A percentile compares a stretch with the other conserved stretches of the same genome.
These are phyloP conservation scores for Mycena latifolia DNA, from an alignment of 768 basidiomycete species.

Conservation along the genomic window DNA sequence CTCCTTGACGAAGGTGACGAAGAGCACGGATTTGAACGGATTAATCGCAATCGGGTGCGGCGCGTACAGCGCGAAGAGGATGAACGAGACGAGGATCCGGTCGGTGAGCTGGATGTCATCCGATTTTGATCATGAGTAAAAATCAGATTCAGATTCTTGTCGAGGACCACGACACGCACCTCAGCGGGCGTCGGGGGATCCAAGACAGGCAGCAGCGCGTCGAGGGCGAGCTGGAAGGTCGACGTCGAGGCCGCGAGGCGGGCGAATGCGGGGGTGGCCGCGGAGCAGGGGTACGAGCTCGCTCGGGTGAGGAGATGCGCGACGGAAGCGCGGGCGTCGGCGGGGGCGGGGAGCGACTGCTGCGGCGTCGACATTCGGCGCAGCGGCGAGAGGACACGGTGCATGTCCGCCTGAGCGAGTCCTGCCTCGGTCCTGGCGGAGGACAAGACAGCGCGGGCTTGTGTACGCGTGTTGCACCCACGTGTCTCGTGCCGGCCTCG, in stretches of 20 bases:
- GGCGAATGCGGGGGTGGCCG: constrained; percentile 79
- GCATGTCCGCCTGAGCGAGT: no score
- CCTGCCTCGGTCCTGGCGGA: no score
- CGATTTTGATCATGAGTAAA: no score
- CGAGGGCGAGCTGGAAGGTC: constrained; percentile 87
- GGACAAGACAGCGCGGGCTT: no score
- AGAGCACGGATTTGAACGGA: constrained; percentile 83
- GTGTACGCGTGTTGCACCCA: no score
- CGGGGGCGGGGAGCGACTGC: not conserved
- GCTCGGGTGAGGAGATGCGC: constrained; percentile 75
- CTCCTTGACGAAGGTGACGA: constrained; percentile 76
- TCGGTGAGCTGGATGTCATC: constrained; percentile 68
- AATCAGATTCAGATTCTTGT: no score
- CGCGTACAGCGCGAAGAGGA: constrained; percentile 84
- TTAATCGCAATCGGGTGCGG: constrained; percentile 85
- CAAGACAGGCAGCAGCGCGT: constrained; percentile 82
- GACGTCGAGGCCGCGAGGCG: constrained; percentile 82
- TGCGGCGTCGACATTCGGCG: not conserved
- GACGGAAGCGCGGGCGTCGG: constrained; percentile 60
- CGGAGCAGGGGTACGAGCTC: constrained; percentile 79
- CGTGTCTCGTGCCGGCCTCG: no score
- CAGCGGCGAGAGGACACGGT: not conserved
- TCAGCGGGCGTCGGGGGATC: constrained; percentile 65
- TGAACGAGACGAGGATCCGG: constrained; percentile 83
- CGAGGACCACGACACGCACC: no score